These are phyloP conservation scores for Cladosporium sp. DNA, from an alignment of 2,329 filamentous ascomycete species.

Conservation along the genomic window DNA sequence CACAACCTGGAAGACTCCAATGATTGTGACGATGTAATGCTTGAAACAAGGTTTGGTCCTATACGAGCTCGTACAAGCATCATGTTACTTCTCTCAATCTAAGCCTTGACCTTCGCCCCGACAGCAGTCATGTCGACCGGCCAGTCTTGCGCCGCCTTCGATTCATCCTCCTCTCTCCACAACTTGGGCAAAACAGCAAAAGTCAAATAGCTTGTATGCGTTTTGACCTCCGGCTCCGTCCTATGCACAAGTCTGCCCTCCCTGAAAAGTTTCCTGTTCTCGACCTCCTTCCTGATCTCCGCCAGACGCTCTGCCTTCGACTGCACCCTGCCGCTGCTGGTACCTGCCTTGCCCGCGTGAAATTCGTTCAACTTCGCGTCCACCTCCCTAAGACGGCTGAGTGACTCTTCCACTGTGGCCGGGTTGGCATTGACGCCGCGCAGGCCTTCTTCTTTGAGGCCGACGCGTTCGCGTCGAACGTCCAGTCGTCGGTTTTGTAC, in stretches of 20 bases:
- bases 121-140: slow-evolving; percentile 4
- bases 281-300: slow-evolving; percentile 32
- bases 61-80: not conserved
- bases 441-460: slow-evolving; percentile 63
- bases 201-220: slow-evolving; percentile 93
- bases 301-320: slow-evolving; percentile 28
- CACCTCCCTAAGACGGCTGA: slow-evolving; percentile 68
- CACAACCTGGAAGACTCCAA: no score
- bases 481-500: slow-evolving; percentile 75
- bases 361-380: slow-evolving; percentile 66
- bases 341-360: slow-evolving; percentile 41
- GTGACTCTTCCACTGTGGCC: slow-evolving; percentile 73
- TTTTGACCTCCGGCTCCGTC: slow-evolving; percentile 85
- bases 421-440: slow-evolving; percentile 66
- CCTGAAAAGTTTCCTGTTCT: slow-evolving; percentile 58
- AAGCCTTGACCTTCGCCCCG: slow-evolving; percentile 1
- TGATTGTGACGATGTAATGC: no score
- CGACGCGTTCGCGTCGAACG: slow-evolving; percentile 75
- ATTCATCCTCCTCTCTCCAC: slow-evolving; percentile 74
- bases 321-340: slow-evolving; percentile 23
- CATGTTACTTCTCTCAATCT: not conserved
- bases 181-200: slow-evolving; percentile 86
- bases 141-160: not conserved
- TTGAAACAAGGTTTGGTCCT: no score
- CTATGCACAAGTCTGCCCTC: slow-evolving; percentile 76